Percentiles rank a stretch among this genome's conserved stretches.
phyloP scores from a whole-genome alignment of 2,329 filamentous ascomycete genomes.

The Ophiostoma sp. region DNA sequence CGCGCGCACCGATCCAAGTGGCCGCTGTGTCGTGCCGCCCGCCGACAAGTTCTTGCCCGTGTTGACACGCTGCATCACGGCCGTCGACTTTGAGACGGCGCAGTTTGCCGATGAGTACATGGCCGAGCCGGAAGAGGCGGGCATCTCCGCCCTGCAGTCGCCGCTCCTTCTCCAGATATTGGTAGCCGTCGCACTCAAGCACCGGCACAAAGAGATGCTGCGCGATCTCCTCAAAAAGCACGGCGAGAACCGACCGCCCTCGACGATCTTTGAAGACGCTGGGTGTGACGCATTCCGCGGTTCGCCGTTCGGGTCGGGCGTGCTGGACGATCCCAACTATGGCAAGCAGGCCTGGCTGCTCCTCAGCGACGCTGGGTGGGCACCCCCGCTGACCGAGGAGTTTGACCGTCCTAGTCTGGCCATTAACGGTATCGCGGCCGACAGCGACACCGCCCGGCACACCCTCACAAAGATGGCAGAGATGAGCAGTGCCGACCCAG shows the following conservation, averaged over 20 bases:
- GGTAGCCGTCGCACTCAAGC: constrained; percentile 13
- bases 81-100: neutral
- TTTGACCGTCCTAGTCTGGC: neutral
- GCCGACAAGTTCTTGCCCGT: neutral
- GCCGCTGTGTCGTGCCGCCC: neutral
- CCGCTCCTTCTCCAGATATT: constrained; percentile 12
- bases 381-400: neutral
- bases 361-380: neutral
- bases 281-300: neutral
- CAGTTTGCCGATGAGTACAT: constrained; percentile 6
- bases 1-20: neutral
- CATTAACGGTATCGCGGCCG: neutral
- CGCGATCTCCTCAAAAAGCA: neutral
- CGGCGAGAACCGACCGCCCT: neutral
- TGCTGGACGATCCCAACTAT: constrained; percentile 13
- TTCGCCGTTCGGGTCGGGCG: neutral
- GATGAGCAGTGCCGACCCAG: neutral
- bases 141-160: neutral
- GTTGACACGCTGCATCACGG: constrained; percentile 11
- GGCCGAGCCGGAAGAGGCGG: neutral
- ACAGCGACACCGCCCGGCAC: neutral
- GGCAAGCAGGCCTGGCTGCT: neutral
- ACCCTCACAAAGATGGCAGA: neutral
- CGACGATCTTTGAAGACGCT: neutral
- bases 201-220: constrained; percentile 6